These are phyloP conservation scores for Aspergillus sparsus DNA, from an alignment of 495 filamentous ascomycete genomes.

Conservation along the genomic window DNA sequence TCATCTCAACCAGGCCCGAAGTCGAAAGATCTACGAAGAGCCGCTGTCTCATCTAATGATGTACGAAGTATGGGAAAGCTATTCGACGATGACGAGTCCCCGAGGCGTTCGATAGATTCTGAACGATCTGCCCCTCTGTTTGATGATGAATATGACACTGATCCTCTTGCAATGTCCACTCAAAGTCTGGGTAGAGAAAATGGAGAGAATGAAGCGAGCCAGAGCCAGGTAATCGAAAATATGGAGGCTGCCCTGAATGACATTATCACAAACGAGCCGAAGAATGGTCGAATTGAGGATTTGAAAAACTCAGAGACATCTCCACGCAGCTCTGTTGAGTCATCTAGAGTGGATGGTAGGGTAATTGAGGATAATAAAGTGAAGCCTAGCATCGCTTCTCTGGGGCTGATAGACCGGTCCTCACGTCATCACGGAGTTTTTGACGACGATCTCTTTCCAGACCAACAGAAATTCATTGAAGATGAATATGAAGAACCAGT, in stretches of 20 bases:
- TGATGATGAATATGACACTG: conserved; percentile 67
- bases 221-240: conserved; percentile 73
- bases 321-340: conserved; percentile 59
- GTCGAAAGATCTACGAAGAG: conserved; percentile 55
- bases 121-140: conserved; percentile 58
- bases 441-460: conserved; percentile 90
- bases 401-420: conserved; percentile 82
- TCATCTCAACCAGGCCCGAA: conserved; percentile 39
- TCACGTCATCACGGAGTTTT: conserved; percentile 80
- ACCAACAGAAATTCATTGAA: conserved; percentile 82
- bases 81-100: conserved; percentile 49
- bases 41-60: conserved; percentile 60
- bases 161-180: conserved; percentile 60
- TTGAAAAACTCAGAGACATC: conserved; percentile 58
- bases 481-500: conserved; percentile 81
- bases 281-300: conserved; percentile 65
- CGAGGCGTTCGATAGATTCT: conserved; percentile 59
- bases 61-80: conserved; percentile 44
- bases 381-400: conserved; percentile 83
- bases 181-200: conserved; percentile 56
- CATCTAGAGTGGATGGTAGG: conserved; percentile 39
- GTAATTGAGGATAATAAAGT: conserved; percentile 48
- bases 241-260: conserved; percentile 94
- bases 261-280: conserved; percentile 81
- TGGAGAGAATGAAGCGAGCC: conserved; percentile 44